Conservation (phyloP, 208 protist species). For the Trypanosoma avium region DNA sequence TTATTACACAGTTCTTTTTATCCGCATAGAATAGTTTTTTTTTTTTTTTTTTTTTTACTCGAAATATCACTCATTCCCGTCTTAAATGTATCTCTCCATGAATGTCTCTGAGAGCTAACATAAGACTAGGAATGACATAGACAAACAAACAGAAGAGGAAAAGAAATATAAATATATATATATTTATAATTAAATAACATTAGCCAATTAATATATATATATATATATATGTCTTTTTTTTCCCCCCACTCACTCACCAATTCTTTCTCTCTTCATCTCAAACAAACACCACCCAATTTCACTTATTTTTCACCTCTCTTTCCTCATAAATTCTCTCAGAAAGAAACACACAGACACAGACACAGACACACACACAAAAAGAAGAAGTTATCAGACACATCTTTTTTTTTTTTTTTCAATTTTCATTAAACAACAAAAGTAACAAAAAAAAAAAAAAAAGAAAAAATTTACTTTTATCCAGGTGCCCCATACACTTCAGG, state of each 20-base stretch:
- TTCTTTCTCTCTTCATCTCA: neutral
- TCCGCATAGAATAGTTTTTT: no score
- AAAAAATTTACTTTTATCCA: no score
- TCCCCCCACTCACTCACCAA: neutral
- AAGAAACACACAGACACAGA: no score
- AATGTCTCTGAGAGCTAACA: neutral
- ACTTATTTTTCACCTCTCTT: neutral
- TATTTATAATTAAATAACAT: no score
- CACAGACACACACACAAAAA: neutral
- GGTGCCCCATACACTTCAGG: conserved; percentile 94
- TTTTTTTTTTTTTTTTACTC: conserved; percentile 1
- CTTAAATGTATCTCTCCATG: neutral
- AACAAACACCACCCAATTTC: neutral
- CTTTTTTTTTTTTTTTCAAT: neutral
- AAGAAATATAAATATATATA: no score
- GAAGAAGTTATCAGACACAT: neutral
- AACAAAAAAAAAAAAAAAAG: no score
- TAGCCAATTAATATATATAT: no score
- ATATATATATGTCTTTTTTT: neutral
- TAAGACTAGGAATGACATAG: neutral
- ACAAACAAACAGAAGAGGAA: no score
- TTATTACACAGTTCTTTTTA: no score
- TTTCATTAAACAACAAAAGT: no score
- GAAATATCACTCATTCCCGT: neutral
- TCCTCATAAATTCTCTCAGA: neutral